Conservation (phyloP, 371 early-diverging fungal genomes). For the Parasitella parasitica region DNA sequence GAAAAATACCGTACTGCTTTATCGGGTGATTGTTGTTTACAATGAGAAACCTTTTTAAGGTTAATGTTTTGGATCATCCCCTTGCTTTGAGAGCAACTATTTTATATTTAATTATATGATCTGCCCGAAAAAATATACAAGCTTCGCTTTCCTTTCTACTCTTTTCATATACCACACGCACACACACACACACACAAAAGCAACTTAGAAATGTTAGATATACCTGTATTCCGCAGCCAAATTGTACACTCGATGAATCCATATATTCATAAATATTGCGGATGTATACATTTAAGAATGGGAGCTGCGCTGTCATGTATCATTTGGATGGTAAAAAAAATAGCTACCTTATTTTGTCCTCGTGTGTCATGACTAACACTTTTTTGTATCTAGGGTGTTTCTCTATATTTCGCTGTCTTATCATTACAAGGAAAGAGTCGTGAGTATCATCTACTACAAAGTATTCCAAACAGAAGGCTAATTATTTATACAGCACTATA, state of each 20-base stretch:
- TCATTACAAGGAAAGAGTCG: constrained; percentile 48
- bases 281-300: constrained; percentile 48
- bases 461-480: neutral
- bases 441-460: constrained; percentile 21
- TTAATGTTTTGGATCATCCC: neutral
- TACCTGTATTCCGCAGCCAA: constrained; percentile 4
- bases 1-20: too few relatives aligned
- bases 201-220: neutral
- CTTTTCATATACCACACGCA: neutral
- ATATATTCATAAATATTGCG: constrained; percentile 44
- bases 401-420: constrained; percentile 47
- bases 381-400: constrained; percentile 27
- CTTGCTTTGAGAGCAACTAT: neutral
- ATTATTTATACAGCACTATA: constrained; percentile 44
- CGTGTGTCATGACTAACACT: neutral
- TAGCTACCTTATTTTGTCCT: too few relatives aligned
- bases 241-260: constrained; percentile 33
- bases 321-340: constrained; percentile 39
- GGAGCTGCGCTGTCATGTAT: constrained; percentile 36
- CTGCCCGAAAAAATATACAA: neutral
- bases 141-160: neutral
- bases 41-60: neutral
- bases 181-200: too few relatives aligned
- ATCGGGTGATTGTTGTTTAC: neutral
- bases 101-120: neutral